phyloP scores from a whole-genome alignment of 371 early-diverging fungal genomes.

The Phascolomyces articulosus region DNA sequence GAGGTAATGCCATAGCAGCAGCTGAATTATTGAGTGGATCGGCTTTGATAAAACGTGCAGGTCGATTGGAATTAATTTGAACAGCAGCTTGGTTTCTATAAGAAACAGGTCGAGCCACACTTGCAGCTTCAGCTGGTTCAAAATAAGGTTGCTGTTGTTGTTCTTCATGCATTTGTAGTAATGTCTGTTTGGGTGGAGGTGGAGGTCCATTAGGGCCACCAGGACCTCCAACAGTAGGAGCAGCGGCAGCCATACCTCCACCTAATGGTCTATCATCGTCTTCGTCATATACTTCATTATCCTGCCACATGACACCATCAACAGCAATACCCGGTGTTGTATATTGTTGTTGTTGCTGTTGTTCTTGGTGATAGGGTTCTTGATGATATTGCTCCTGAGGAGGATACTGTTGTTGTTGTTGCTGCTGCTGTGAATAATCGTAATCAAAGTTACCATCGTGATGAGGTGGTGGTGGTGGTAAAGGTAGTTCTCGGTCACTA shows the following conservation, averaged over 20 bases:
- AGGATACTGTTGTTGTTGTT: background rate
- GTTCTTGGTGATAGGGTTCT: background rate
- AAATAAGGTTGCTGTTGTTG: slow-evolving; percentile 2
- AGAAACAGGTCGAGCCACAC: slow-evolving; percentile 25
- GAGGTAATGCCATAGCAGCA: slow-evolving; percentile 25
- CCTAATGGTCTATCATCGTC: slow-evolving; percentile 20
- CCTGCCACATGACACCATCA: slow-evolving; percentile 15
- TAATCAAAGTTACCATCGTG: slow-evolving; percentile 1
- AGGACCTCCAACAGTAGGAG: background rate
- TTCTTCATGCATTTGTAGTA: background rate
- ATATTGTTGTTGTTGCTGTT: background rate
- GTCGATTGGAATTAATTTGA: slow-evolving; percentile 28
- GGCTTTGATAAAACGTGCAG: slow-evolving; percentile 41
- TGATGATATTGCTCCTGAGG: background rate
- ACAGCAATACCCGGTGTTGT: slow-evolving; percentile 14
- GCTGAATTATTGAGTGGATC: slow-evolving; percentile 22
- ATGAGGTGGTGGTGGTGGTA: background rate
- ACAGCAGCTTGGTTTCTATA: slow-evolving; percentile 29
- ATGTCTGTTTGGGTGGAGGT: background rate
- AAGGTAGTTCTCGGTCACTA: slow-evolving; percentile 2
- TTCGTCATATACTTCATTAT: slow-evolving; percentile 10
- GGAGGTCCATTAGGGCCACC: background rate
- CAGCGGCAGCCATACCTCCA: background rate
- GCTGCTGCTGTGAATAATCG: background rate
- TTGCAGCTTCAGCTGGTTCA: background rate